Conservation (phyloP, 345 rosid genomes). For the Dovyalis caffra region DNA sequence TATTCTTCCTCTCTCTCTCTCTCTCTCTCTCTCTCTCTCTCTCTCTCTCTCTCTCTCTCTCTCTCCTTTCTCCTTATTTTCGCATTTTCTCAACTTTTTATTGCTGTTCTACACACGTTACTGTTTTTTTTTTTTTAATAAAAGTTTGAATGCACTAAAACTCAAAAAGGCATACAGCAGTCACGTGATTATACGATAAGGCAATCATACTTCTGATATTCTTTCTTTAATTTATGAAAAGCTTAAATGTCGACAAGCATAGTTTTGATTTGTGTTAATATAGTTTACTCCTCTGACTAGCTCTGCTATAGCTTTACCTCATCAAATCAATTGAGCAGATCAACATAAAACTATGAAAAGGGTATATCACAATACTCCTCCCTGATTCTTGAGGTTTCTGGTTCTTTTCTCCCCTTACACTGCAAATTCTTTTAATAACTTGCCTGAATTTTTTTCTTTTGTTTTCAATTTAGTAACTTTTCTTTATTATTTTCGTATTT, state of each 20-base stretch:
- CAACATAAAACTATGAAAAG: neutral
- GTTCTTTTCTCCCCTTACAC: neutral
- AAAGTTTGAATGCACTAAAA: constrained; percentile 2
- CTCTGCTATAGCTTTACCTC: neutral
- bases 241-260: neutral
- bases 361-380: neutral
- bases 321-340: neutral
- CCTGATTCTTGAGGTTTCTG: neutral
- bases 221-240: neutral
- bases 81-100: neutral
- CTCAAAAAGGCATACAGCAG: neutral
- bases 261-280: neutral
- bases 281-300: neutral
- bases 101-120: neutral
- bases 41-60: too few species aligned
- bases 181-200: neutral
- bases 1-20: neutral
- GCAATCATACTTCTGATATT: neutral
- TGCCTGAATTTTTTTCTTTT: neutral
- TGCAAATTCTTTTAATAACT: neutral
- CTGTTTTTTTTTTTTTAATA: neutral
- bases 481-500: neutral
- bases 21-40: too few species aligned
- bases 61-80: too few species aligned
- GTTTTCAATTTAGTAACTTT: neutral